Base-by-base conservation (phyloP, 345 rosid species). In the Boechera stricta region DNA sequence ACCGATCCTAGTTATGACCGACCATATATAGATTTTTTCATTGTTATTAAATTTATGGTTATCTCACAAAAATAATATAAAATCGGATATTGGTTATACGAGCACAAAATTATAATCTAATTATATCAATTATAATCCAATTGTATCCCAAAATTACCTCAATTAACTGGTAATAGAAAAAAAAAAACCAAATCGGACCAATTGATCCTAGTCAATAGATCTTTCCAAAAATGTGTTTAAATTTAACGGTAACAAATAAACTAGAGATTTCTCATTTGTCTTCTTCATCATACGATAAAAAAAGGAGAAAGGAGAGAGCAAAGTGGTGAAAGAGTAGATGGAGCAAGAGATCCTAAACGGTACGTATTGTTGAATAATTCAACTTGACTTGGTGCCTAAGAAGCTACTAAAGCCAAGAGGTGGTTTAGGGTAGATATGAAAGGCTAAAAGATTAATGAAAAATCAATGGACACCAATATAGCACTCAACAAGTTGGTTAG, bases 291-390 rank as follows among this genome's bases (percentile, higher is more conserved):
- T 54, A 33, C 24, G 57, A 57, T 61, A 60, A 36, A 68, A 48
- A 68, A 48, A 31, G 29, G 47, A 59, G 67, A 48, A 15, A 58
- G 42, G 26, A 7, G 6, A 59, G 31, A 55, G 45, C 69, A 61
- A 62, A 68, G 32, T 24, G 32, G 80, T 54, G 64, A 42, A 63
- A 63, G 67, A 35, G 49, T 42, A 71, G 69, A 79, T 79, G 81
- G 82, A 80, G 75, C 35, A 48, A 70, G 82, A 52, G 71, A 63
- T 18, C 51, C 75, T 67, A 64, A 70, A 79, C 24, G 59, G 69
- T 57, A 71, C 61, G 70, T 76, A 65, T 36, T n/a, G n/a, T n/a
- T n/a, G n/a, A n/a, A n/a, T n/a, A n/a, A n/a, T n/a, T n/a, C n/a
- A n/a, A n/a, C n/a, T n/a, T n/a, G n/a, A n/a, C n/a, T n/a, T n/a